Base-by-base conservation (phyloP, 257 asterid genomes). In the Marsdenia floribunda region DNA sequence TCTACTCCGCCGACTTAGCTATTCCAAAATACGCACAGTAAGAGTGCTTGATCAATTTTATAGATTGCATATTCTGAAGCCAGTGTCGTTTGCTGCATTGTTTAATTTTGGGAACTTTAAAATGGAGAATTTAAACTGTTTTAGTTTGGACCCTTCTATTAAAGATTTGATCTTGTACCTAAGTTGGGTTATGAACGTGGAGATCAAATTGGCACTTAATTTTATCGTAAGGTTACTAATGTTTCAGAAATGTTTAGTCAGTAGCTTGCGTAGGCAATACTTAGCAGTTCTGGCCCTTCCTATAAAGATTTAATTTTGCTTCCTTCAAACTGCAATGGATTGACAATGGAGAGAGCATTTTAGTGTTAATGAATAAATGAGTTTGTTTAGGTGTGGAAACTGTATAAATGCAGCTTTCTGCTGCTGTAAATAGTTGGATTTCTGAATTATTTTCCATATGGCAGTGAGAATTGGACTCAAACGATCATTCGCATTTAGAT, bases 11-110 rank as follows among this genome's bases (percentile, higher is more conserved):
- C 86, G 78, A 81, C 92, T 93, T 29, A 91, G 85, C 57, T 83
- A 93, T 87, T 89, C 92, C 84, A 85, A 85, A 72, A 84, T 91
- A 78, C 87, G 83, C 26, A 76, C 83, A 8, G 97, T 90, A 88
- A 50, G 16, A 50, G 72, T 0, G 6, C 24, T 22, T 52, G 6
- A 16, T 21, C 6, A 37, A 37, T n/a, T 69, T 24, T 69, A 2
- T 12, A 16, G 9, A 47, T 12, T 29, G 33, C 33, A 6, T 8
- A 46, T 69, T 64, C 44, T 6, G 4, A 16, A 54, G 60, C 11
- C 60, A 54, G 26, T 29, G 16, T 61, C 13, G 26, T 10, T 61
- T 61, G 0, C 18, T 6, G 5, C 35, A 29, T 21, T 15, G 42
- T 42, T 42, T 42, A 14, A 61, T 11, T 33, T 33, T 33, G 0